Base-by-base conservation (phyloP, 352 stramenopile species). In the Phytophthora citrophthora region DNA sequence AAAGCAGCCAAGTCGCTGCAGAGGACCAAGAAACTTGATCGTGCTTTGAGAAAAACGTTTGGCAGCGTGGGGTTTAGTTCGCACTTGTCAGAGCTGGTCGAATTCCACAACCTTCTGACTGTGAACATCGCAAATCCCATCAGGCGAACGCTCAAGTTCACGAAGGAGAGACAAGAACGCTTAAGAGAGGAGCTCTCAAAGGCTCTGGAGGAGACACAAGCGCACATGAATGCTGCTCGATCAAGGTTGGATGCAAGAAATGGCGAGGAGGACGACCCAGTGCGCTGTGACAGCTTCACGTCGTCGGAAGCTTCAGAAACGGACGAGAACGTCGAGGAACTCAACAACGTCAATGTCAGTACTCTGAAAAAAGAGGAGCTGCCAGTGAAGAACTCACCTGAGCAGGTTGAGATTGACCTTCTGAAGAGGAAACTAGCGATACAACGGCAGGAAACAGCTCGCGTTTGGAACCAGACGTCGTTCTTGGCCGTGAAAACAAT, bases 121-220 rank as follows among this genome's bases (percentile, higher is more conserved):
- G 61, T 72, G 24, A 88, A 77, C 41, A 53, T 88, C 10, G 57
- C 65, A 0, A 75, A 89, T 32, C 77, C 77, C 26, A 87, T 89
- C 48, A 55, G 71, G 12, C 70, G 80, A 12, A 88, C 77, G 11
- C 76, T 89, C 31, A 70, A 74, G 31, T 83, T 84, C 46, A 83
- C 80, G 2, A 70, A 65, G 56, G 64, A 81, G 24, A 82, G 83
- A 20, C 77, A 81, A 45, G 64, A 75, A 27, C 72, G 71, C 1
- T 82, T 86, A 38, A 65, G 62, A 51, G 70, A 77, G 10, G 80
- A 86, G 50, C 32, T 84, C 6, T 31, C 53, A 1, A 68, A 75
- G 40, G 70, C 70, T 7, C 47, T 89, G 18, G 36, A 69, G 16
- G 77, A 87, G 18, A 75, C 74, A 0, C 34, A 51, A 6, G 49